Conservation (phyloP, 208 protist genomes). For the Leishmania aethiopica region DNA sequence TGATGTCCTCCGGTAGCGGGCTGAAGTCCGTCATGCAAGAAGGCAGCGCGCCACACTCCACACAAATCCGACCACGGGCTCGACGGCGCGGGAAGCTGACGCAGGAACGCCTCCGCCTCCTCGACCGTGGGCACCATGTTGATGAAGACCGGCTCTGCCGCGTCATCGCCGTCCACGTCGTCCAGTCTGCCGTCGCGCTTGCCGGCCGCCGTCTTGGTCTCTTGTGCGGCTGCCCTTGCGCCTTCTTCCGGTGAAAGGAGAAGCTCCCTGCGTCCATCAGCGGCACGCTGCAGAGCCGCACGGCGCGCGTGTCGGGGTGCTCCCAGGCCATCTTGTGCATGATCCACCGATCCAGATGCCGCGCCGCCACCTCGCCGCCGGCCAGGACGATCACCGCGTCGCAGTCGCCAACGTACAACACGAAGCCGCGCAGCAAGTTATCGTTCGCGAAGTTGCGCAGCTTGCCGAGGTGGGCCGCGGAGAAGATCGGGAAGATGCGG, state of each 20-base stretch:
- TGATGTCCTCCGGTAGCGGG: not conserved
- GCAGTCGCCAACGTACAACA: conserved; percentile 64
- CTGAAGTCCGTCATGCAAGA: conserved; percentile 37
- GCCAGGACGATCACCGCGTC: conserved; percentile 73
- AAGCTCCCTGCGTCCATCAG: conserved; percentile 58
- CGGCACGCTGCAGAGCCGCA: conserved; percentile 55
- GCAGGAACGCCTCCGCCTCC: conserved; percentile 69
- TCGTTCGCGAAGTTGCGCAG: conserved; percentile 85
- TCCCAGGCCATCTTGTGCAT: conserved; percentile 80
- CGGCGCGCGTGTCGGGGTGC: conserved; percentile 56
- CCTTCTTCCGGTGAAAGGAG: conserved; percentile 56
- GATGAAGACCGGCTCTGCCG: conserved; percentile 63
- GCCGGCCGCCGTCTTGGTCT: conserved; percentile 11
- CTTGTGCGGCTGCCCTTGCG: conserved; percentile 10
- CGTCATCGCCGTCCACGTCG: conserved; percentile 9
- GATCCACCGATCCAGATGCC: conserved; percentile 83
- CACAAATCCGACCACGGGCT: conserved; percentile 56
- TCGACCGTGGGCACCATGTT: conserved; percentile 64
- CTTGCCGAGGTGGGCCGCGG: conserved; percentile 60
- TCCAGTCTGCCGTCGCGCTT: not conserved
- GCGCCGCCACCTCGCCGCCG: conserved; percentile 69
- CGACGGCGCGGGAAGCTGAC: conserved; percentile 51
- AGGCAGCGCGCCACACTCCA: conserved; percentile 61
- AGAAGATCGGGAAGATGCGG: conserved; percentile 70
- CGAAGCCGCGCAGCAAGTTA: conserved; percentile 67